Conservation (phyloP, 108 stramenopile genomes). For the Skeletonema potamos region DNA sequence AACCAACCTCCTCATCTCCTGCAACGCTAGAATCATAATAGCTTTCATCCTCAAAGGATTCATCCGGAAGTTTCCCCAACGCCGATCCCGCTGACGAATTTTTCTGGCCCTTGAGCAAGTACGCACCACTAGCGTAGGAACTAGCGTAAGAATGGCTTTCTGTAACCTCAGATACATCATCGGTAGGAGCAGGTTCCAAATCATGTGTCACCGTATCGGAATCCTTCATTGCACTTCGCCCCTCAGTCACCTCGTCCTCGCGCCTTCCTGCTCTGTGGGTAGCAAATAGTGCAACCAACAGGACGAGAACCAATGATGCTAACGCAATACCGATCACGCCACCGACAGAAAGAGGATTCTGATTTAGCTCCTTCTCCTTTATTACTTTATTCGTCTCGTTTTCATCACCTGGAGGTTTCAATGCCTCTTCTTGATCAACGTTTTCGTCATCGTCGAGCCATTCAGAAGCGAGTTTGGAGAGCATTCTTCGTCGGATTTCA, state of each 20-base stretch:
- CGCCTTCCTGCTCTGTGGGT: background rate
- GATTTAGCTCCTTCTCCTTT: background rate
- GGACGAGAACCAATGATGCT: slow-evolving; percentile 29
- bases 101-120: slow-evolving; percentile 15
- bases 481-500: slow-evolving; percentile 12
- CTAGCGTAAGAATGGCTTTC: slow-evolving; percentile 17
- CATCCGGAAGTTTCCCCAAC: slow-evolving; percentile 13
- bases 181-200: slow-evolving; percentile 16
- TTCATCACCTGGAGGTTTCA: slow-evolving; percentile 6
- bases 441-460: slow-evolving; percentile 20
- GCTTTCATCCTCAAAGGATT: slow-evolving; percentile 24
- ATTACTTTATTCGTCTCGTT: background rate
- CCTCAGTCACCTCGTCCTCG: slow-evolving; percentile 23
- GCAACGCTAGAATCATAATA: slow-evolving; percentile 6
- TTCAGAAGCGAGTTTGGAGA: slow-evolving; percentile 13
- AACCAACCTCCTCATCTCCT: background rate
- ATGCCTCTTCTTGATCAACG: slow-evolving; percentile 25
- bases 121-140: slow-evolving; percentile 25
- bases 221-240: slow-evolving; percentile 18
- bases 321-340: slow-evolving; percentile 54
- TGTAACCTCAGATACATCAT: slow-evolving; percentile 27
- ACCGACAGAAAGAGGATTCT: slow-evolving; percentile 5
- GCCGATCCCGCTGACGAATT: slow-evolving; percentile 7
- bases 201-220: slow-evolving; percentile 5
- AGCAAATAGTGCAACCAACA: slow-evolving; percentile 16